Base-by-base conservation (phyloP, 2,329 filamentous ascomycete genomes). In the Pseudocercospora musae region DNA sequence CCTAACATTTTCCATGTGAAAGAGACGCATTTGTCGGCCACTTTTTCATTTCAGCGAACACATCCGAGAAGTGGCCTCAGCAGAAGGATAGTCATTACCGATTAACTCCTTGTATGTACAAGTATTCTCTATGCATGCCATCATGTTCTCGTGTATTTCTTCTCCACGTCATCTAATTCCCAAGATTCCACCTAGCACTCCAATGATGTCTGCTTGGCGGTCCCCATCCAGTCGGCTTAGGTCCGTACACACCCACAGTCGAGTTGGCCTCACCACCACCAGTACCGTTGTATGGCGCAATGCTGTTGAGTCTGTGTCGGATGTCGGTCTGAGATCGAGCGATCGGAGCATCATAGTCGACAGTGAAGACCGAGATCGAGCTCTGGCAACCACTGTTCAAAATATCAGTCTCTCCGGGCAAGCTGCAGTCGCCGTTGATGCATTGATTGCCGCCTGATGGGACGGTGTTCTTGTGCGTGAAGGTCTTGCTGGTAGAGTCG, bases 331-430 rank as follows among this genome's bases (percentile, higher is more conserved):
- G 68, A 2, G 69, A 70, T 25, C 68, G 49, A 50, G 65, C 73
- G 25, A 63, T 70, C 1, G 82, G 82, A 5, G 82, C 81, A 67
- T 79, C 77, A 63, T 82, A 83, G 60, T 84, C 82, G 20, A 83
- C 76, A 0, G 80, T 82, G 62, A 83, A 84, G 0, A 82, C 73
- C 0, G 74, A 78, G 2, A 84, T 77, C 13, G 69, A 57, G 58
- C 74, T 74, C 2, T 78, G 71, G 44, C 75, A 79, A 0, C 78
- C 79, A 13, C 74, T 72, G 55, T 77, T 75, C 10, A 84, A 76
- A 1, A 83, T 74, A 42, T 75, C 76, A 0, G 80, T 82, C 75
- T 85, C 82, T 0, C 82, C 81, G 0, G 80, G 80, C n/a, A 84
- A 69, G 6, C 70, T 72, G 69, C 81, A 82, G 59, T 84, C 78